Conservation (phyloP, 148 eudicot species). For the Amaranthus palmeri region DNA sequence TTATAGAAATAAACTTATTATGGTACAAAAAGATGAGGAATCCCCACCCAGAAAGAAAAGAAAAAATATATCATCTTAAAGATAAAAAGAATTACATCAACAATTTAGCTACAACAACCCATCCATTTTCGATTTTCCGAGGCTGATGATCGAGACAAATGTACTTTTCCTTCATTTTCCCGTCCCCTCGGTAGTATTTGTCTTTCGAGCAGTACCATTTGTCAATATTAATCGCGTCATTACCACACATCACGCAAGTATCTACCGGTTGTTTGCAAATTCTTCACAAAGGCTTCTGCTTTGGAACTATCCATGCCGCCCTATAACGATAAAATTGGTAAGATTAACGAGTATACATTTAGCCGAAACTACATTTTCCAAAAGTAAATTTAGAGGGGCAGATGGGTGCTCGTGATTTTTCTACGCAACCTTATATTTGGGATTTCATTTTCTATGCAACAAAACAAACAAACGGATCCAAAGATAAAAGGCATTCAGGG, state of each 20-base stretch:
- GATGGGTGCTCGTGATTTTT: background rate
- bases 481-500: background rate
- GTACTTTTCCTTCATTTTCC: slow-evolving; percentile 2
- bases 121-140: slow-evolving; percentile 16
- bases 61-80: slow-evolving; percentile 15
- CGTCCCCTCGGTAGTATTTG: background rate
- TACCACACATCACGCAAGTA: slow-evolving; percentile 94
- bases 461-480: background rate
- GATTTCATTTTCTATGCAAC: background rate
- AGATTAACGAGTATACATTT: too few species aligned
- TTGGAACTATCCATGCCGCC: slow-evolving; percentile 66
- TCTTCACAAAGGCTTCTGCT: slow-evolving; percentile 84
- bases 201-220: background rate
- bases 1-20: slow-evolving; percentile 13
- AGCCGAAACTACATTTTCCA: too few species aligned
- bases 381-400: background rate
- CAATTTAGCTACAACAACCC: slow-evolving; percentile 10
- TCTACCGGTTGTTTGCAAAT: slow-evolving; percentile 70
- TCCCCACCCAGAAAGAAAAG: background rate
- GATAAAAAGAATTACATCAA: slow-evolving; percentile 22
- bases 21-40: slow-evolving; percentile 20
- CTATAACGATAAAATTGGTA: slow-evolving; percentile 31
- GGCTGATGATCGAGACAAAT: slow-evolving; percentile 13
- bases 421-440: background rate
- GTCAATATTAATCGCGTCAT: background rate